These are phyloP conservation scores for Boletus rubroflammeus DNA, from an alignment of 768 basidiomycete species.

Conservation along the genomic window DNA sequence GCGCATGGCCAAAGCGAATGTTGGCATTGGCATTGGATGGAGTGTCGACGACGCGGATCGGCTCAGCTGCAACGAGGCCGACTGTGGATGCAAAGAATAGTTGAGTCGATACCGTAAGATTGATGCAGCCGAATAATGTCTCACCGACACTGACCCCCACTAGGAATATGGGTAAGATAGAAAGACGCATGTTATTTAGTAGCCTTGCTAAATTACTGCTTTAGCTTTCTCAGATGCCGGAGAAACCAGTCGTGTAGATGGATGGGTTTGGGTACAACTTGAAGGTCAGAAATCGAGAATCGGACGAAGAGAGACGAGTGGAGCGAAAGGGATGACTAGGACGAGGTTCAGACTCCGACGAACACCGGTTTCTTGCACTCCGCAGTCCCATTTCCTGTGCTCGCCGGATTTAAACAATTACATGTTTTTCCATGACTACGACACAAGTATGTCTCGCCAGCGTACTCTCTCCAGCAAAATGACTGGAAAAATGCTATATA, in stretches of 20 bases:
- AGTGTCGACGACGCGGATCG: conserved; percentile 45
- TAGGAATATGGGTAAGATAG: conserved; percentile 35
- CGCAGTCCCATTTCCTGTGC: conserved; percentile 2
- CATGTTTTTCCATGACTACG: conserved; percentile 1
- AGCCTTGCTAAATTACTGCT: neutral
- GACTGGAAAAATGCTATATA: neutral
- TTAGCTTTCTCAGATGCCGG: neutral
- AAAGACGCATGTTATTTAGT: conserved; percentile 34
- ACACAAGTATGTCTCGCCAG: neutral
- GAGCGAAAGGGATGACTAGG: neutral
- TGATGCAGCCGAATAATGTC: conserved; percentile 3
- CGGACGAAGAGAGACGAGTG: neutral
- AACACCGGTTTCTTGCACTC: neutral
- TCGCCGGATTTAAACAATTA: neutral
- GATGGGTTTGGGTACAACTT: neutral
- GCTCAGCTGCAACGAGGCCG: conserved; percentile 44
- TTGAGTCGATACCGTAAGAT: neutral
- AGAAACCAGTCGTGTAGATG: neutral
- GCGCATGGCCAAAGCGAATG: conserved; percentile 38
- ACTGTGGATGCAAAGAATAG: conserved; percentile 12
- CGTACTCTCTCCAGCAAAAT: neutral
- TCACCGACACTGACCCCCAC: conserved; percentile 35
- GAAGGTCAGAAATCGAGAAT: neutral
- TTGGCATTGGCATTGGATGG: conserved; percentile 30
- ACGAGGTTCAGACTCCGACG: conserved; percentile 29